These are phyloP conservation scores for Penicillium concentricum DNA, from an alignment of 2,329 filamentous ascomycete genomes.

Conservation along the genomic window DNA sequence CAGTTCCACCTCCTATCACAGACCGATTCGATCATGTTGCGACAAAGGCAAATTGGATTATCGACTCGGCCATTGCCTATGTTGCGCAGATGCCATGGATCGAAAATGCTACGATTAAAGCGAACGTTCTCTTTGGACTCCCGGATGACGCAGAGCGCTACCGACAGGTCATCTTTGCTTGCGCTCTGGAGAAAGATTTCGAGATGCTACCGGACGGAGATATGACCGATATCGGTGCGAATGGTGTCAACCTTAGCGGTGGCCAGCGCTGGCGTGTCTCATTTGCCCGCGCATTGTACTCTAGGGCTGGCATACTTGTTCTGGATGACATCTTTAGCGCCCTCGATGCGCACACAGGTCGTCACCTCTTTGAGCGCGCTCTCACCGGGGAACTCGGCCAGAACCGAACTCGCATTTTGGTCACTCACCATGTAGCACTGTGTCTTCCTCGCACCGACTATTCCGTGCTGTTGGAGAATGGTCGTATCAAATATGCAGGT, in stretches of 20 bases:
- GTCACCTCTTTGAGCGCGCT: slow-evolving; percentile 75
- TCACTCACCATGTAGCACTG: slow-evolving; percentile 75
- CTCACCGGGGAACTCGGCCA: slow-evolving; percentile 68
- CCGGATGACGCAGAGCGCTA: slow-evolving; percentile 70
- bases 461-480: slow-evolving; percentile 70
- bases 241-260: slow-evolving; percentile 80
- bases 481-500: slow-evolving; percentile 63
- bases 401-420: slow-evolving; percentile 71
- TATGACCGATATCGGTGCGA: slow-evolving; percentile 76
- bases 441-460: slow-evolving; percentile 71
- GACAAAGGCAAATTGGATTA: slow-evolving; percentile 54
- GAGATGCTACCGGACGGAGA: slow-evolving; percentile 75
- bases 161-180: slow-evolving; percentile 66
- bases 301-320: slow-evolving; percentile 70
- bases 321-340: slow-evolving; percentile 82
- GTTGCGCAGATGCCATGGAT: slow-evolving; percentile 83
- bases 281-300: slow-evolving; percentile 77
- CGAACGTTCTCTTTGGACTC: slow-evolving; percentile 77
- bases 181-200: slow-evolving; percentile 72
- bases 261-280: slow-evolving; percentile 82
- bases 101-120: slow-evolving; percentile 73
- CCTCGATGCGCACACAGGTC: slow-evolving; percentile 76
- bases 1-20: slow-evolving; percentile 45
- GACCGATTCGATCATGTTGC: slow-evolving; percentile 61
- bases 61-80: slow-evolving; percentile 61